Evolutionary conservation across 257 asterid species (phyloP), one percentile per base, ranked within the genome.

Genomic region (Primulina huaijiensis): DNA sequence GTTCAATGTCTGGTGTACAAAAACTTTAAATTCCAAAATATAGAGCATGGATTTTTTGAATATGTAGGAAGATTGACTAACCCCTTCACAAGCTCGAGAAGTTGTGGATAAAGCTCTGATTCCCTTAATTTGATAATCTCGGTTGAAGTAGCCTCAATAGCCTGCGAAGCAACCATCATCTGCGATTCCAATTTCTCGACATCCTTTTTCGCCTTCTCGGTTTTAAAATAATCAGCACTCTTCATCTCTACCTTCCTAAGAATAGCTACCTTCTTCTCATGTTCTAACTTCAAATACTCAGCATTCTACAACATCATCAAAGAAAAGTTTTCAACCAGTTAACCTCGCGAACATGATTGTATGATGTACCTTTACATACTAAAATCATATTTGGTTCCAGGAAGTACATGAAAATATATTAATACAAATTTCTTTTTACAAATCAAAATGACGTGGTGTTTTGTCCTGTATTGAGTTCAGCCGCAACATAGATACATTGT

Each of bases 101-200:
- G 96, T 71, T 94, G 98, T 0, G 97, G 95, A 64, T 88, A 84
- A 67, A 91, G 99, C 83, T 91, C 90, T 0, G 92, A 84, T 69
- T 94, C 98, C 76, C 99, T 81, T 77, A 94, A 74, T 69, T 89
- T 91, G 77, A 86, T 81, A 65, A 91, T 94, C 84, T 94, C 97
- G 1, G 82, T 61, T 38, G 99, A 91, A 65, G 92, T 94, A 43
- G 97, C 77, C 76, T 89, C 97, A 8, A 94, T 88, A 6, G 93
- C 95, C 71, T 94, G 97, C 33, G 88, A 58, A 35, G 97, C 91
- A 64, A 94, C 98, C 82, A 82, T 81, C 90, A 88, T 74, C 72
- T 88, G 94, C 11, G 98, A 91, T 80, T 94, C 98, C 84, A 94
- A 78, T 71, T 85, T 94, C 81, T 91, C 99, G 0, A 91, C 93